These are phyloP conservation scores for Suillus weaverae DNA, from an alignment of 768 basidiomycete species.

Conservation along the genomic window DNA sequence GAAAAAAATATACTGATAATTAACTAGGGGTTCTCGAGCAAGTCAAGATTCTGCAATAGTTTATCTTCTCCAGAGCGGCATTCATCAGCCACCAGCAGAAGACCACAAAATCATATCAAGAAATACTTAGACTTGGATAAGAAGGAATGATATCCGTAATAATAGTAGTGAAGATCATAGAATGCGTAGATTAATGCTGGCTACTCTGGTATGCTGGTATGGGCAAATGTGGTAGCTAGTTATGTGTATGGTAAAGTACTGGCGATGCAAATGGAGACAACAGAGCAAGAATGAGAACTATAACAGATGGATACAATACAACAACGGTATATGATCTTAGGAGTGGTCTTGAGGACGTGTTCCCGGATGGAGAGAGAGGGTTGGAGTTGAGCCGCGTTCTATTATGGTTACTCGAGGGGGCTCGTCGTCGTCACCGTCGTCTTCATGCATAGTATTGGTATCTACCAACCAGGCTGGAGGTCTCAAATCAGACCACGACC, in stretches of 20 bases:
- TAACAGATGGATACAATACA: constrained; percentile 11
- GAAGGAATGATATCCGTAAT: constrained; percentile 1
- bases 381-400: constrained; percentile 14
- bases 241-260: constrained; percentile 27
- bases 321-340: constrained; percentile 12
- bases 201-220: constrained; percentile 27
- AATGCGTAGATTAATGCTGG: constrained; percentile 32
- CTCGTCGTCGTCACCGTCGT: constrained; percentile 27
- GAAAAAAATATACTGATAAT: constrained; percentile 7
- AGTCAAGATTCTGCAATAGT: constrained; percentile 45
- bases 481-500: constrained; percentile 35
- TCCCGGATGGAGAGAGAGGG: constrained; percentile 14
- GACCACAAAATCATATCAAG: constrained; percentile 32
- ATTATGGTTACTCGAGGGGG: constrained; percentile 16
- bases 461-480: constrained; percentile 27
- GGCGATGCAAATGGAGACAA: constrained; percentile 20
- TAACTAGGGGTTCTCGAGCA: constrained; percentile 46
- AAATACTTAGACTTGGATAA: background rate
- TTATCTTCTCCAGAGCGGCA: constrained; percentile 58
- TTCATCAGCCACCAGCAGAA: constrained; percentile 50
- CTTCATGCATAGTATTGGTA: constrained; percentile 9
- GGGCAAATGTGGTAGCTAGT: constrained; percentile 21
- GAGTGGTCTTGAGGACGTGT: constrained; percentile 17
- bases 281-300: constrained; percentile 20
- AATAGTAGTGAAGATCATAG: constrained; percentile 27